Percentiles rank a stretch among this genome's conserved stretches.
These are phyloP conservation scores for Gamsiella multidivaricata DNA, from an alignment of 192 early-diverging fungal species.

Conservation along the genomic window DNA sequence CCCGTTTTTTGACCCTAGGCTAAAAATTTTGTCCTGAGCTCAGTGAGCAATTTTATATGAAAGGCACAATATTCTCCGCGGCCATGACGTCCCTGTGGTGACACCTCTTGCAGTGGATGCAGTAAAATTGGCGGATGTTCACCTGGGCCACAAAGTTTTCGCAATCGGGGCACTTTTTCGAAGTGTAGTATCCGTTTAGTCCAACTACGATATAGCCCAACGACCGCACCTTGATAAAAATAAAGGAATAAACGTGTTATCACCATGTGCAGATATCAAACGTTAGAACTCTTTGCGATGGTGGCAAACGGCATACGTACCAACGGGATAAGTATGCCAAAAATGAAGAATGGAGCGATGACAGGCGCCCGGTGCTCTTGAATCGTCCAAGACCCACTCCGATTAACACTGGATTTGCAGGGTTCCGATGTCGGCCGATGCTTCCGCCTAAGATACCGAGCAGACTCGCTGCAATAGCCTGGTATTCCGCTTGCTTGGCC, in stretches of 20 bases:
- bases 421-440: not conserved
- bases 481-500: conserved; percentile 17
- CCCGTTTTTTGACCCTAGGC: too few species aligned
- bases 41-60: too few species aligned
- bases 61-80: not conserved
- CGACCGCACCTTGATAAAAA: not conserved
- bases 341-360: not conserved
- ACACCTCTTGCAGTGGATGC: not conserved
- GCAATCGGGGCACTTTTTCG: not conserved
- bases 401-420: not conserved
- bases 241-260: not conserved
- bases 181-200: not conserved
- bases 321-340: not conserved
- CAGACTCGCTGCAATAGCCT: conserved; percentile 6
- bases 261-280: too few species aligned
- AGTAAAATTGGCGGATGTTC: not conserved
- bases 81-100: conserved; percentile 5
- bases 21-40: not conserved
- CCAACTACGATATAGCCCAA: not conserved
- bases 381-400: not conserved
- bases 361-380: not conserved
- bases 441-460: conserved; percentile 15
- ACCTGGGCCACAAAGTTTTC: not conserved
- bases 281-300: too few species aligned
- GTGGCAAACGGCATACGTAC: not conserved